Conservation (phyloP, 1,284 basidiomycete species). For the Pulveroboletus sp. region DNA sequence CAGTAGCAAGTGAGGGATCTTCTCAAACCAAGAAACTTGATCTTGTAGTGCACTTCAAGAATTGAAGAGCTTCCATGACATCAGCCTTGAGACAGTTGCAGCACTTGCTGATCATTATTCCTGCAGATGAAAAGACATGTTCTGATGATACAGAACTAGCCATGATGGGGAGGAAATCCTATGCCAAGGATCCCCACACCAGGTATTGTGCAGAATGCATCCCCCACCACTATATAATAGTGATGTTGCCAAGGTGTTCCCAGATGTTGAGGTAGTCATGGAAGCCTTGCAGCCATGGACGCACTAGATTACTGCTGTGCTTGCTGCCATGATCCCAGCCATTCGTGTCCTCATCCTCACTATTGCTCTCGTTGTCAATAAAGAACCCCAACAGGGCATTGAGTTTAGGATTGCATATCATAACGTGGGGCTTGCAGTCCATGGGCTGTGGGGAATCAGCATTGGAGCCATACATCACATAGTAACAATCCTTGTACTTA, state of each 20-base stretch:
- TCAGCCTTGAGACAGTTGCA: slow-evolving; percentile 18
- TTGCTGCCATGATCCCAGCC: not conserved
- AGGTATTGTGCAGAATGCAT: not conserved
- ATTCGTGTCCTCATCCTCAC: not conserved
- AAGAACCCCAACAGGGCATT: not conserved
- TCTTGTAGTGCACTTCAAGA: slow-evolving; percentile 3
- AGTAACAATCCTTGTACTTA: slow-evolving; percentile 10
- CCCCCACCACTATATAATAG: not conserved
- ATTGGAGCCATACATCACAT: not conserved
- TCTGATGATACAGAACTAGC: slow-evolving; percentile 37
- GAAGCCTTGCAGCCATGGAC: not conserved
- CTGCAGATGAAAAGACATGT: slow-evolving; percentile 24
- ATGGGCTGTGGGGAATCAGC: not conserved
- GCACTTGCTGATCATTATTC: slow-evolving; percentile 40
- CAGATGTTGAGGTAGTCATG: not conserved
- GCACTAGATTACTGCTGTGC: not conserved
- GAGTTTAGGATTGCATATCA: not conserved
- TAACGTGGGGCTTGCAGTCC: not conserved
- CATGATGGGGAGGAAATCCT: slow-evolving; percentile 43
- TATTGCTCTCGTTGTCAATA: not conserved
- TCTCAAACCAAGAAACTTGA: not conserved
- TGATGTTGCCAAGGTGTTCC: not conserved
- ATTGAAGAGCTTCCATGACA: slow-evolving; percentile 31
- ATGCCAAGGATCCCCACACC: slow-evolving; percentile 38
- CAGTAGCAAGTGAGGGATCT: not conserved